Percentiles rank a stretch among this genome's conserved stretches.
Evolutionary conservation across 2,329 filamentous ascomycete genomes (phyloP).

Genomic region (Bipolaris sorokiniana): DNA sequence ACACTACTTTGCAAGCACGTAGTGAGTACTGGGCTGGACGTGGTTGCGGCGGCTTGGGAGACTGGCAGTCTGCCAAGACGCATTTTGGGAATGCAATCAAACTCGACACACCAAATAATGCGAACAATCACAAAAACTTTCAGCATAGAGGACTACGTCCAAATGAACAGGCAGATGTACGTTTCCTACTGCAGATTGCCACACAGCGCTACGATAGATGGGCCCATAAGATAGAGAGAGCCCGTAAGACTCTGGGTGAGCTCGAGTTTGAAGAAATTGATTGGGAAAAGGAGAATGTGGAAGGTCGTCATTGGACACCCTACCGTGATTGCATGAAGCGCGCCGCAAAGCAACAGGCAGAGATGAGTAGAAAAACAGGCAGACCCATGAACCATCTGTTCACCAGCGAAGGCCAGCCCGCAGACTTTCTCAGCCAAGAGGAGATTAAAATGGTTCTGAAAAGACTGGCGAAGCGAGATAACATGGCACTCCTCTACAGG

Average conservation of each 20-base stretch:
- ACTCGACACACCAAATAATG: slow-evolving; percentile 8
- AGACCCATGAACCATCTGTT: not conserved
- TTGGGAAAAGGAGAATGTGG: not conserved
- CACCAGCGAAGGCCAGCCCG: not conserved
- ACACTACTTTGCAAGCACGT: slow-evolving; percentile 19
- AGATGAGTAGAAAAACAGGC: not conserved
- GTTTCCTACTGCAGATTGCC: slow-evolving; percentile 10
- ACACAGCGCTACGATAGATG: not conserved
- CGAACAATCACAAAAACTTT: not conserved
- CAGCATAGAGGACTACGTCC: slow-evolving; percentile 3
- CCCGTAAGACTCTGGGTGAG: not conserved
- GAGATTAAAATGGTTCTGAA: not conserved
- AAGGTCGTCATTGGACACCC: slow-evolving; percentile 3
- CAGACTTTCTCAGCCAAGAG: not conserved
- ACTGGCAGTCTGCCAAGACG: slow-evolving; percentile 12
- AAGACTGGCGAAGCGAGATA: not conserved
- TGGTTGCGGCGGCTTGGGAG: slow-evolving; percentile 15
- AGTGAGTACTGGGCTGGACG: slow-evolving; percentile 31
- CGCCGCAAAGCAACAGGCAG: not conserved
- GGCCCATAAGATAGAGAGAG: not conserved
- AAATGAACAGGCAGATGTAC: slow-evolving; percentile 15
- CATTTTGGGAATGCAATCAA: slow-evolving; percentile 19
- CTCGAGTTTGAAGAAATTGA: not conserved
- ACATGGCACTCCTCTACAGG: not conserved
- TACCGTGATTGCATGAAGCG: slow-evolving; percentile 1